These are phyloP conservation scores for Lactarius pseudohatsudake DNA, from an alignment of 768 basidiomycete genomes.

Conservation along the genomic window DNA sequence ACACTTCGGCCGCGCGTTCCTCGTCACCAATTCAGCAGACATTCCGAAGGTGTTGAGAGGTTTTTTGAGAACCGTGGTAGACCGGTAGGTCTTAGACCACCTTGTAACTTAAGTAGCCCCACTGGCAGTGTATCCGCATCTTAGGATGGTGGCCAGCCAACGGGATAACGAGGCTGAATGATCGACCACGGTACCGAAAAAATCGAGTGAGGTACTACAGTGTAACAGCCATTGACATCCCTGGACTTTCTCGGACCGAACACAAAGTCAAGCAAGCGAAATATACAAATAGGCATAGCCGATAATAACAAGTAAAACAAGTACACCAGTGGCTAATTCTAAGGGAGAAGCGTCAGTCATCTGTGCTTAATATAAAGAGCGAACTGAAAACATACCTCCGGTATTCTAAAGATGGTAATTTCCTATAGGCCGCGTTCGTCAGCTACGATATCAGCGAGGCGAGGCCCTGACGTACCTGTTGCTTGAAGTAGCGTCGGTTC, in stretches of 20 bases:
- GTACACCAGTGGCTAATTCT: slow-evolving; percentile 23
- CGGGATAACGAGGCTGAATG: neutral
- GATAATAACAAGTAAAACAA: slow-evolving; percentile 10
- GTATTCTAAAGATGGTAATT: slow-evolving; percentile 89
- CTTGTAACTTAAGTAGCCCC: neutral
- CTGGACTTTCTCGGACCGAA: neutral
- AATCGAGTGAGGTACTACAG: neutral
- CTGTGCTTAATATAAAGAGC: neutral
- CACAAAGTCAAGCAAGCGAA: neutral
- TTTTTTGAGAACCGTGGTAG: slow-evolving; percentile 47
- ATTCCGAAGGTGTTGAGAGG: slow-evolving; percentile 63
- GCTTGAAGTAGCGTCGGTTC: slow-evolving; percentile 97
- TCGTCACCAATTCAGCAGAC: slow-evolving; percentile 59
- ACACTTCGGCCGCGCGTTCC: slow-evolving; percentile 57
- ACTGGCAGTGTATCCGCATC: neutral
- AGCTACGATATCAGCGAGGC: neutral
- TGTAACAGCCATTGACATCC: neutral
- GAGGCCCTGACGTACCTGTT: slow-evolving; percentile 57
- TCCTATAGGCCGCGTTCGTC: slow-evolving; percentile 44
- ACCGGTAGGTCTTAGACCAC: slow-evolving; percentile 3
- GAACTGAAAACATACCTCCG: slow-evolving; percentile 53
- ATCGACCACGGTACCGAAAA: neutral
- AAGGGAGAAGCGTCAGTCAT: neutral
- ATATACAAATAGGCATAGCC: slow-evolving; percentile 21
- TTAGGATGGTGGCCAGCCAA: neutral